A percentile compares a stretch with the other conserved stretches of the same genome.
phyloP scores from a whole-genome alignment of 106 monocot genomes.

The Phalaenopsis equestris region DNA sequence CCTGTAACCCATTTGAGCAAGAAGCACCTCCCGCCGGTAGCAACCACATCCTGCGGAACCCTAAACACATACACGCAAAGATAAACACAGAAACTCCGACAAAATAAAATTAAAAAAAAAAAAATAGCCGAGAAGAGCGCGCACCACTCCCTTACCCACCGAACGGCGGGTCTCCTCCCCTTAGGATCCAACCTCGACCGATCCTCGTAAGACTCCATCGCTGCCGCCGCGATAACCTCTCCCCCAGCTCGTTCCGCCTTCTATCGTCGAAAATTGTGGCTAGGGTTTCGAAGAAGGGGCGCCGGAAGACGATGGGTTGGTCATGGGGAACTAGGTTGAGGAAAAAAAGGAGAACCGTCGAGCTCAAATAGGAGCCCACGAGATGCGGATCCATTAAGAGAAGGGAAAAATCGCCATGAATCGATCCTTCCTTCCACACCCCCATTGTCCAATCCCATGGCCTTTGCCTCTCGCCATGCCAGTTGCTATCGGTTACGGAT shows the following conservation, averaged over 20 bases:
- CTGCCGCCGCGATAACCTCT: neutral
- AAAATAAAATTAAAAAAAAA: neutral
- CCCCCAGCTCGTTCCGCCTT: neutral
- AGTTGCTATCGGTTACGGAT: neutral
- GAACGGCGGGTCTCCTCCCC: slow-evolving; percentile 8
- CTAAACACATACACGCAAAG: neutral
- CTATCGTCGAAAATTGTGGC: neutral
- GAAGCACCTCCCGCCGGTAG: slow-evolving; percentile 16
- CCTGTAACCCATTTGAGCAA: slow-evolving; percentile 18
- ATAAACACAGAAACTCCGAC: neutral
- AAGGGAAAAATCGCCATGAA: slow-evolving; percentile 10
- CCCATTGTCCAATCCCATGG: slow-evolving; percentile 7
- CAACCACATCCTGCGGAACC: slow-evolving; percentile 22
- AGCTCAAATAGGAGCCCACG: slow-evolving; percentile 3
- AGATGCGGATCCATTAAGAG: slow-evolving; percentile 9
- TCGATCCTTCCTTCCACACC: slow-evolving; percentile 5
- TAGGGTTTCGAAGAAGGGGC: slow-evolving; percentile 7
- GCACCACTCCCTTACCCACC: slow-evolving; percentile 20
- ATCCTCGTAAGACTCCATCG: neutral
- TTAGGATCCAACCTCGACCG: neutral
- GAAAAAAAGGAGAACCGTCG: slow-evolving; percentile 1
- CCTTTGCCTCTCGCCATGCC: neutral
- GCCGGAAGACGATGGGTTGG: neutral
- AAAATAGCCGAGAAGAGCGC: neutral
- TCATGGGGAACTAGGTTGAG: neutral